Evolutionary conservation across 169 alveolate species (phyloP), one percentile per base, ranked within the genome.

Genomic region (Eimeria maxima): DNA sequence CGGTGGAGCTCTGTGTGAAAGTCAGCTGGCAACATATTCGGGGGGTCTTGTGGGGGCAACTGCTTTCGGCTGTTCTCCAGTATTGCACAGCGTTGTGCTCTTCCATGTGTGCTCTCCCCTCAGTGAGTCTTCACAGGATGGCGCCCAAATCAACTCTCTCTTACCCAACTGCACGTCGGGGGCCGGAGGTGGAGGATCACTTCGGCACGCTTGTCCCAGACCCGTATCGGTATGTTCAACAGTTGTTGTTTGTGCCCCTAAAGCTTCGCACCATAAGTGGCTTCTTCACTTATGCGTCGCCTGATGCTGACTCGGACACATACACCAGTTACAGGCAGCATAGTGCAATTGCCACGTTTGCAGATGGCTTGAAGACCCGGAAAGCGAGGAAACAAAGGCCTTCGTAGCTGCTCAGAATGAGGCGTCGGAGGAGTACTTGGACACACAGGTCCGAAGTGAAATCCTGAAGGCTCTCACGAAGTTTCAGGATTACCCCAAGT

Each of bases 291-390:
- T 8, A 24, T 65, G 42, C 38, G 29, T 24, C 1, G 29, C n/a
- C 8, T 20, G 7, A 8, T 11, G 3, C 18, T 71, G 81, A 18
- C 81, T 42, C 8, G 24, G 24, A 38, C 5, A n/a, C 13, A 24
- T 3, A 71, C 63, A 24, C 22, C 11, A 38, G 20, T 11, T 42
- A 42, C 81, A 27, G 47, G 81, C 81, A 27, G 69, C 69, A 7
- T 0, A 20, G 63, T 74, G 60, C 86, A 44, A n/a, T 45, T 5
- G 45, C 45, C 29, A 16, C 29, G 53, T 2, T 18, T 24, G 78
- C 96, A 93, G 96, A 27, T 93, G 93, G 92, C 86, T 81, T 47
- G 96, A 93, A 90, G 93, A 93, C 44, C 96, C 96, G 3, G 96
- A 93, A 33, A 81, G 93, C 84, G 93, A 44, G 78, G 96, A 93